Evolutionary conservation across 169 alveolate genomes (phyloP), one percentile per base, ranked within the genome.

Genomic region (Plasmodium knowlesi): DNA sequence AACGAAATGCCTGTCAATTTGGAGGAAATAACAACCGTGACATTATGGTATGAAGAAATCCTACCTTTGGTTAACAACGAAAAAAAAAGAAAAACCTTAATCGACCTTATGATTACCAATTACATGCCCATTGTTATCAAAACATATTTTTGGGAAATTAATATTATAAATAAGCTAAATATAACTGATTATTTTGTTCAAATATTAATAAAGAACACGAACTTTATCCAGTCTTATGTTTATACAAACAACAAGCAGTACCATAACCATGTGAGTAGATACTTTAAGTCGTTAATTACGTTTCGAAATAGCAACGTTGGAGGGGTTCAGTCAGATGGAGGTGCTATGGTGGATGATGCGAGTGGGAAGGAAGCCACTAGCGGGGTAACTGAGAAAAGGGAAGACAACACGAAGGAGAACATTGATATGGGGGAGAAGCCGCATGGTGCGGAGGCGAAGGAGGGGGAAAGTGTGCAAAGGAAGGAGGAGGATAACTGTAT

Each of bases 31-130:
- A 89, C 82, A 0, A 30, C 34, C 61, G 30, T 89, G n/a, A 89
- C 81, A 34, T 78, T 54, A 41, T 89, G 94, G 94, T 89, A 89
- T 37, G 89, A 89, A 79, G 89, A 89, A 46, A 89, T 89, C 30
- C 43, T 89, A 79, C 94, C 94, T 4, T 50, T 89, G 53, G 70
- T 89, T 1, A 89, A 89, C 50, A 80, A 89, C 53, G 94, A 89
- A 8, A 89, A 89, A 89, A 88, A 88, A 78, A 88, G 61, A 61
- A 79, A 89, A 34, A 50, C 37, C 14, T 72, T 89, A 61, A 89
- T 79, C 37, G 84, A 79, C 16, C 19, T 10, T 19, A 67, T 89
- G 70, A 89, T 79, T 22, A 57, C 8, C 19, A 89, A 89, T 32
- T 79, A 54, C 30, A 89, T 89, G 94, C 94, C 94, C 12, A 46